Base-by-base conservation (phyloP, 2,329 filamentous ascomycete genomes). In the Pestalotiopsis sp. region DNA sequence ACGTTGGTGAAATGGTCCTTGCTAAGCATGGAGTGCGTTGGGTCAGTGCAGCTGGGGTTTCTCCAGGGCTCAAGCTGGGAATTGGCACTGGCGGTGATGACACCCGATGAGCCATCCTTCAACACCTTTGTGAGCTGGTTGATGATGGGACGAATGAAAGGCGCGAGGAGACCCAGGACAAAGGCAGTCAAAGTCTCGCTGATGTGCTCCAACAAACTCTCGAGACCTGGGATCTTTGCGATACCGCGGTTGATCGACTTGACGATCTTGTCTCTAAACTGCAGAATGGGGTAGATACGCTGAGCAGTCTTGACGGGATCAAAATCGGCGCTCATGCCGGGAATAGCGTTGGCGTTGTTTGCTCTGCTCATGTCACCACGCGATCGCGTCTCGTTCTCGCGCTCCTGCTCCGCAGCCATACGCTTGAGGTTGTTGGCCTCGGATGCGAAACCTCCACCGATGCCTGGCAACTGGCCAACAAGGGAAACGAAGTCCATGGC, bases 261-360 rank as follows among this genome's bases (percentile, higher is more conserved):
- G 64, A 98, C 95, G 67, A 99, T 94, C 76, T 92, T 96, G 83
- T 99, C 96, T 69, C 95, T 89, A 85, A 98, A 99, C 70, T 93
- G 88, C 0, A 99, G 87, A 70, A 99, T 97, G 0, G 96, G 96
- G 76, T 98, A 98, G 72, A 99, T 98, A 81, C 97, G 90, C 52
- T 87, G 84, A 14, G 92, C 87, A 0, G 91, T 92, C 79, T 93
- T 91, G 73, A 93, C 88, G 0, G 93, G 91, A 75, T 98, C 95
- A 69, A 97, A 93, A 76, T 87, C 85, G 14, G 89, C 85, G 75
- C 89, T 92, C 85, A 95, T 93, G 5, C 92, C 93, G 23, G 92
- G 92, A 11, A 94, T 88, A 14, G 89, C 81, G 71, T 90, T 90
- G 27, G 75, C 76, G 72, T 36, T 36, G 31, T 86, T 90, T 66